phyloP scores from a whole-genome alignment of 2,329 filamentous ascomycete genomes.

The Trichoderma sp. region DNA sequence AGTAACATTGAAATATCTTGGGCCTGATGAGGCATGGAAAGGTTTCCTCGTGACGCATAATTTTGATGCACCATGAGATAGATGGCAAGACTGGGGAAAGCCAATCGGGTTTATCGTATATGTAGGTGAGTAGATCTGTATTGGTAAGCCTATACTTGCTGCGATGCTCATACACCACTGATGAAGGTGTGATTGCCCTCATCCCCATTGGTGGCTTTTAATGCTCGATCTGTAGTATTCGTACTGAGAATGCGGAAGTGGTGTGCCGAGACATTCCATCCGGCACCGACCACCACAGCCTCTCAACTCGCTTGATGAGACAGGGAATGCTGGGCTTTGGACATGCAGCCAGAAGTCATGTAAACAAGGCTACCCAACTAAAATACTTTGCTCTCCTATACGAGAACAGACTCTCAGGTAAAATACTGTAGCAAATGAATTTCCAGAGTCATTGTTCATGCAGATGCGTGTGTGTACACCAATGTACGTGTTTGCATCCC shows the following conservation, averaged over 20 bases:
- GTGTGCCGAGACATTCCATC: not conserved
- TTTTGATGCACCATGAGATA: not conserved
- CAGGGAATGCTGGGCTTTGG: not conserved
- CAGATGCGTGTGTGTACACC: not conserved
- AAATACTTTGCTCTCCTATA: not conserved
- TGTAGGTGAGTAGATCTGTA: not conserved
- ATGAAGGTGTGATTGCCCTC: not conserved
- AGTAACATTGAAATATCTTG: not conserved
- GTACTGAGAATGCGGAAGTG: not conserved
- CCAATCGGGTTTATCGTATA: not conserved
- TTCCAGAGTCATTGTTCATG: not conserved
- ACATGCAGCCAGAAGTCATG: not conserved
- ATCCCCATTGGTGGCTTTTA: not conserved
- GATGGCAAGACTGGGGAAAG: not conserved
- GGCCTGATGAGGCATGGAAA: not conserved
- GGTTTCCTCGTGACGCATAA: not conserved
- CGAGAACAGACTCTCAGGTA: not conserved
- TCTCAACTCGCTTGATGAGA: not conserved
- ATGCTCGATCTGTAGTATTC: not conserved
- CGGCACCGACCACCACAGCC: not conserved
- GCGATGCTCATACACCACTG: not conserved
- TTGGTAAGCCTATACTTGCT: not conserved
- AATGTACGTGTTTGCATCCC: no score
- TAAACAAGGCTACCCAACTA: not conserved
- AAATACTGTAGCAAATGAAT: not conserved